A percentile compares a stretch with the other conserved stretches of the same genome.
Conservation (phyloP, 2,329 filamentous ascomycete species). For the Trichoderma asperellum region DNA sequence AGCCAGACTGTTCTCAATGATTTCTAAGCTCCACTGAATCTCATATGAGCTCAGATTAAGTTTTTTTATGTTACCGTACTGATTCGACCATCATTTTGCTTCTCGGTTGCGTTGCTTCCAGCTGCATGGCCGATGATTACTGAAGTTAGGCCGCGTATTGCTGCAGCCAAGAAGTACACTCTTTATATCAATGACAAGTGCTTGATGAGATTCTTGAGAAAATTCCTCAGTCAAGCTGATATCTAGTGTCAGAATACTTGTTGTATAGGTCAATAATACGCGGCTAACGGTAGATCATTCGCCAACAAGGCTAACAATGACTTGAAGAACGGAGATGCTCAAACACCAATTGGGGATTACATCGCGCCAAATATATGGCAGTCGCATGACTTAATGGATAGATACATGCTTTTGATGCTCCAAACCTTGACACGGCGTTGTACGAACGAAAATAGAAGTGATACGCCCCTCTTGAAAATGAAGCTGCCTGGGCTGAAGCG, state of each 20-base stretch:
- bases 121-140: background rate
- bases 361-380: background rate
- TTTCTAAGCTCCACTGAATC: background rate
- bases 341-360: background rate
- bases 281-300: background rate
- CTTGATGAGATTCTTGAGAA: background rate
- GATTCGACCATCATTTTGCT: background rate
- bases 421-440: background rate
- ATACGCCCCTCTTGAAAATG: background rate
- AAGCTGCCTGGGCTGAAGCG: background rate
- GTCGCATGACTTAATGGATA: background rate
- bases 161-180: background rate
- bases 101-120: background rate
- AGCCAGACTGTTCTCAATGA: background rate
- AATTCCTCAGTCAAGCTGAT: background rate
- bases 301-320: background rate
- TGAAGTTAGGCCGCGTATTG: background rate
- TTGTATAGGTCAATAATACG: background rate
- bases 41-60: background rate
- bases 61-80: background rate
- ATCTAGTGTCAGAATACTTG: background rate
- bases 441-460: background rate
- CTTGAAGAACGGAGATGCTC: background rate
- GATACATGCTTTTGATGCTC: background rate
- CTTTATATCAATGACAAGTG: background rate